These are phyloP conservation scores for Kwoniella mangroviensis DNA, from an alignment of 768 basidiomycete species.

Conservation along the genomic window DNA sequence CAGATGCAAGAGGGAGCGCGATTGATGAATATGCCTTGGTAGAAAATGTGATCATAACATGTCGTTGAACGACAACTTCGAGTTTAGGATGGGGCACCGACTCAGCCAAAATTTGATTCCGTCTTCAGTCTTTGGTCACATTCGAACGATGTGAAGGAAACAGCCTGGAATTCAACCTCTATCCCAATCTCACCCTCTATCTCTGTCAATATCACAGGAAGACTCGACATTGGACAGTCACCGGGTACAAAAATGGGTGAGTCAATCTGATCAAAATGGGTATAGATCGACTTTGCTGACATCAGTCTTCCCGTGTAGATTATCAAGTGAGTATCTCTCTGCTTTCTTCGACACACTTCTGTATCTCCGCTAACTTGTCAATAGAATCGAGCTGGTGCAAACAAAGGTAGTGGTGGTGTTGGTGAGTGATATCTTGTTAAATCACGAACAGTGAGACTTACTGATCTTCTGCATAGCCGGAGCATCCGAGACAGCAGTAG, in stretches of 20 bases:
- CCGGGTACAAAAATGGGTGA: conserved; percentile 27
- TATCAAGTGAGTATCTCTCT: conserved; percentile 40
- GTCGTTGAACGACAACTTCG: background rate
- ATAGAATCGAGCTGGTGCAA: conserved; percentile 56
- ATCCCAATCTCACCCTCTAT: background rate
- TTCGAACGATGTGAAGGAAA: background rate
- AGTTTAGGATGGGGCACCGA: background rate
- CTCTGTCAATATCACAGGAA: background rate
- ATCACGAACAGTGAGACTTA: background rate
- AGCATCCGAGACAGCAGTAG: conserved; percentile 91
- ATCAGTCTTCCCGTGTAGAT: conserved; percentile 29
- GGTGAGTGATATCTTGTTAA: conserved; percentile 22
- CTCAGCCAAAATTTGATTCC: conserved; percentile 22
- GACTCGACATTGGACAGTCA: background rate
- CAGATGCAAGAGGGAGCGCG: background rate
- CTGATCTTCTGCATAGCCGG: conserved; percentile 64
- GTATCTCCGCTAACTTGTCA: background rate
- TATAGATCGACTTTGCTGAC: background rate
- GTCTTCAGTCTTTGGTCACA: conserved; percentile 3
- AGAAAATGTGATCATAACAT: background rate
- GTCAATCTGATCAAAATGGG: background rate
- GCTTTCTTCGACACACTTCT: background rate
- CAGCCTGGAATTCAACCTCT: background rate
- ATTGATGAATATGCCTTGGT: background rate
- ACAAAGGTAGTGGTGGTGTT: conserved; percentile 57